Conservation (phyloP, 129 eudicot genomes). For the Flaveria sonorensis region DNA sequence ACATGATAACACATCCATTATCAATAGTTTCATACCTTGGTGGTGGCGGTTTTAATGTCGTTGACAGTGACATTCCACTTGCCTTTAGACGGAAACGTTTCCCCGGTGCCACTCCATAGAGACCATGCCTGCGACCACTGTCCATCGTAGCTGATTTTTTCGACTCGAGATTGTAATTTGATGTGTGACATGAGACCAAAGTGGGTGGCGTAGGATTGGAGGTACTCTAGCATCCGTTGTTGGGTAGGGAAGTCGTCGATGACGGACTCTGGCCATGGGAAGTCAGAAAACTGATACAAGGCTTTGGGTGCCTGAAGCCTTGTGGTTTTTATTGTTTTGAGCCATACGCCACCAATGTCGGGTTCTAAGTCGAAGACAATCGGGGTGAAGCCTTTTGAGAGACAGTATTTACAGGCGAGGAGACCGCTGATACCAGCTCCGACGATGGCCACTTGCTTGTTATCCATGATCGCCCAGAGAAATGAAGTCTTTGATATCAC, state of each 20-base stretch:
- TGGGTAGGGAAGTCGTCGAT: slow-evolving; percentile 44
- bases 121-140: slow-evolving; percentile 39
- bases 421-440: slow-evolving; percentile 77
- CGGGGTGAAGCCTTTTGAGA: slow-evolving; percentile 57
- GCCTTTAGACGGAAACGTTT: slow-evolving; percentile 47
- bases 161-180: slow-evolving; percentile 43
- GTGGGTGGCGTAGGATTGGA: slow-evolving; percentile 55
- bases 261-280: slow-evolving; percentile 65
- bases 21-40: too few species aligned
- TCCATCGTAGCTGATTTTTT: slow-evolving; percentile 46
- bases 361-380: slow-evolving; percentile 54
- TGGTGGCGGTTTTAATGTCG: slow-evolving; percentile 26
- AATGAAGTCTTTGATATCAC: not conserved
- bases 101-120: slow-evolving; percentile 50
- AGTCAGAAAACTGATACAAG: slow-evolving; percentile 59
- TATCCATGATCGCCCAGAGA: slow-evolving; percentile 35
- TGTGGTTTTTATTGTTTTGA: slow-evolving; percentile 49
- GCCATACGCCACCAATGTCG: slow-evolving; percentile 71
- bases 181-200: slow-evolving; percentile 49
- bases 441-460: slow-evolving; percentile 48
- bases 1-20: not conserved
- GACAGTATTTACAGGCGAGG: slow-evolving; percentile 63
- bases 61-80: slow-evolving; percentile 53
- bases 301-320: slow-evolving; percentile 52
- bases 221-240: slow-evolving; percentile 42